Evolutionary conservation across 768 basidiomycete genomes (phyloP).

Genomic region (Paxillus ammoniavirescens): DNA sequence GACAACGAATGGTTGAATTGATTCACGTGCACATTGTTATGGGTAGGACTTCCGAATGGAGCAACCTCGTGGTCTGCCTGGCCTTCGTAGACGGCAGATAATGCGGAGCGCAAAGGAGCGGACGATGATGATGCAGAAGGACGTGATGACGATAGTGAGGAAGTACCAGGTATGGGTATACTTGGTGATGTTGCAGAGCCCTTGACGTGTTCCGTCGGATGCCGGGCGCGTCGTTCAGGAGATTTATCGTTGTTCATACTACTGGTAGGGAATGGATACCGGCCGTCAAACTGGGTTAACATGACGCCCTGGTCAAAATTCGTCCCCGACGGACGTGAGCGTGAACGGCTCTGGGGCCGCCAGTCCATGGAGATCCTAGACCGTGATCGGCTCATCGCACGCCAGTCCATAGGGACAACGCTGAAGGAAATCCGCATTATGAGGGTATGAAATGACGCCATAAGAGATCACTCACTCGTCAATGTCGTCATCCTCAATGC

Average conservation of each 20-base stretch:
- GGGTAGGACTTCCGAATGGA: conserved; percentile 37
- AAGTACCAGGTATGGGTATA: conserved; percentile 41
- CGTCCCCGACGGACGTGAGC: conserved; percentile 59
- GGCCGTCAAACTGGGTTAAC: conserved; percentile 38
- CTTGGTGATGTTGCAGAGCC: conserved; percentile 22
- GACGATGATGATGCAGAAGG: conserved; percentile 46
- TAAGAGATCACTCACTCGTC: conserved; percentile 54
- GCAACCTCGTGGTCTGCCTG: conserved; percentile 33
- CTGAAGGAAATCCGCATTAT: conserved; percentile 32
- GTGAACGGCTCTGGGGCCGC: conserved; percentile 75
- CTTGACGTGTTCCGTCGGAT: conserved; percentile 19
- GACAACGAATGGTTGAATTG: conserved; percentile 41
- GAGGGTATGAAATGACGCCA: conserved; percentile 16
- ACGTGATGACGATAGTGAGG: conserved; percentile 44
- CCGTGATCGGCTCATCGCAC: conserved; percentile 85
- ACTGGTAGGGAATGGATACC: conserved; percentile 43
- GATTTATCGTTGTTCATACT: conserved; percentile 26
- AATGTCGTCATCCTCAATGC: conserved; percentile 52
- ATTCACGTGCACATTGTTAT: conserved; percentile 27
- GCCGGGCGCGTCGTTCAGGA: conserved; percentile 25
- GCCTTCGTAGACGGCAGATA: conserved; percentile 49
- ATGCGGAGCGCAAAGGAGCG: conserved; percentile 38
- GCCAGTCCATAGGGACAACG: conserved; percentile 85
- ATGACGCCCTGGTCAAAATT: conserved; percentile 46
- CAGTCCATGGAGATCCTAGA: conserved; percentile 93